Conservation (phyloP, 805 yeast genomes). For the Pichia nanzhaoensis region DNA sequence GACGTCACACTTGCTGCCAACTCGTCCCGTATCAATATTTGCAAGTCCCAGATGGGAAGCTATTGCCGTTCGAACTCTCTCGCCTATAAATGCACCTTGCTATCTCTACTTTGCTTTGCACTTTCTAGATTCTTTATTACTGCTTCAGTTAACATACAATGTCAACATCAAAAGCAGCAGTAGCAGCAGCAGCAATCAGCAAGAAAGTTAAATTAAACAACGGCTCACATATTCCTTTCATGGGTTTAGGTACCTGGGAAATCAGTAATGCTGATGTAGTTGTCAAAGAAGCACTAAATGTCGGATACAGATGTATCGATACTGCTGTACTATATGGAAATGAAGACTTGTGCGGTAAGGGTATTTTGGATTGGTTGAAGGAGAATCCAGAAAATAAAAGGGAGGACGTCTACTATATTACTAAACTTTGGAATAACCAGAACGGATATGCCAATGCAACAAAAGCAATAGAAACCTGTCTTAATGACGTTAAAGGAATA, state of each 20-base stretch:
- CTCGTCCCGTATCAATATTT: too few relatives aligned
- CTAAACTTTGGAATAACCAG: conserved; percentile 67
- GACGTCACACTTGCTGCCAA: too few relatives aligned
- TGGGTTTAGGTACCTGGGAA: conserved; percentile 47
- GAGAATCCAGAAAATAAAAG: conserved; percentile 37
- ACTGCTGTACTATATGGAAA: conserved; percentile 44
- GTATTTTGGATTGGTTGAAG: conserved; percentile 35
- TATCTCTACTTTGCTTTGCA: too few relatives aligned
- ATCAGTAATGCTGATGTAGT: conserved; percentile 32
- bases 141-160: too few relatives aligned
- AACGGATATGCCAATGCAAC: conserved; percentile 55
- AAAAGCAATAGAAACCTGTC: conserved; percentile 49
- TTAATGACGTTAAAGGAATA: conserved; percentile 44
- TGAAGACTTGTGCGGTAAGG: conserved; percentile 44
- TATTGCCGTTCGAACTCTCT: too few relatives aligned
- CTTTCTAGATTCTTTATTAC: too few relatives aligned
- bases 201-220: conserved; percentile 39
- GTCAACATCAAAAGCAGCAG: conserved; percentile 1
- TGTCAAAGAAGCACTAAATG: conserved; percentile 37
- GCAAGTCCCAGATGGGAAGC: too few relatives aligned
- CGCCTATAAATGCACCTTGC: too few relatives aligned
- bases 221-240: conserved; percentile 43
- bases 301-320: conserved; percentile 42
- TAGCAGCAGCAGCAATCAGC: conserved; percentile 6
- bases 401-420: conserved; percentile 53